Base-by-base conservation (phyloP, 352 stramenopile species). In the Globisporangium takayamanum region DNA sequence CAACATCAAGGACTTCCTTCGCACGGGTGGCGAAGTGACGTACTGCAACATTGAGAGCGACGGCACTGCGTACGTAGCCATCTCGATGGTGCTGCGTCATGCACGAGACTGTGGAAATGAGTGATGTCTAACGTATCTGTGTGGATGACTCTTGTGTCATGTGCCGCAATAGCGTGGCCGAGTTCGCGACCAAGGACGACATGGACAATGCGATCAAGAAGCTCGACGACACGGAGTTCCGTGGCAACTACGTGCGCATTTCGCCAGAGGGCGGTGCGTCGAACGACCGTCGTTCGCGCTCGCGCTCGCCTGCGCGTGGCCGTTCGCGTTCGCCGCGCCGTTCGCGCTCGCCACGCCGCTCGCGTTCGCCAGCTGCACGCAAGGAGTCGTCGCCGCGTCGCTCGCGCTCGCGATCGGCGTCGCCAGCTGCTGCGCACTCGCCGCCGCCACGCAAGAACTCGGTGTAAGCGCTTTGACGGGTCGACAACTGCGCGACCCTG, bases 201-300 rank as follows among this genome's bases (percentile, higher is more conserved):
- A 87, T 94, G 77, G 81, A 94, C 10, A 85, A 91, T 56, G 85
- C 81, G 7, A 73, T 94, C 36, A 79, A 80, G 55, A 94, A 94
- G 71, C 74, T 94, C 26, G 83, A 94, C 57, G 85, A 94, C 76
- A 94, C 85, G 42, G 85, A 94, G 49, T 94, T 94, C 72, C 82
- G 82, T 55, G 84, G 84, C 60, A 88, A 78, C 64, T 92, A 89
- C 63, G 81, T 94, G 33, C 82, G 84, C 45, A 76, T 94, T 54
- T 72, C 76, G 7, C 61, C 78, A 16, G 76, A 84, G 53, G 67
- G 61, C 47, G 50, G 37, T 25, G 67, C 69, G 53, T 68, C 57
- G n/a, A 39, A 60, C 30, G 59, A 59, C 33, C 78, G 75, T 66
- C 79, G 77, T 51, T 89, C 81, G 53, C 81, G 78, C 53, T 91